Percentiles rank a stretch among this genome's conserved stretches.
Evolutionary conservation across 495 filamentous ascomycete genomes (phyloP).

Genomic region (Geopyxis carbonaria): DNA sequence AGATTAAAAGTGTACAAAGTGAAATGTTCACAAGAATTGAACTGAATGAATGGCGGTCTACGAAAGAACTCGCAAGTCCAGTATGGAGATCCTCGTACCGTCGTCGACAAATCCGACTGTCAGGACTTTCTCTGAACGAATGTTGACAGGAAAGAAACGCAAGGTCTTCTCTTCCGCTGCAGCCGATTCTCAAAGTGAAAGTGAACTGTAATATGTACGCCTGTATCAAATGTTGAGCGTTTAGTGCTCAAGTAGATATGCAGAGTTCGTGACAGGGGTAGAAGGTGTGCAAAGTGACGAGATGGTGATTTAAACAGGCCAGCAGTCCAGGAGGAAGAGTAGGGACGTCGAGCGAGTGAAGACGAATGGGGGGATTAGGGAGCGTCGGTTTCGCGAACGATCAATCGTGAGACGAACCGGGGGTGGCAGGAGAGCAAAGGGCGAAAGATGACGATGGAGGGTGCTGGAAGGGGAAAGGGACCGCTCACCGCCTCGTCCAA

Average conservation of each 20-base stretch:
- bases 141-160: background rate
- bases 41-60: slow-evolving; percentile 9
- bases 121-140: slow-evolving; percentile 2
- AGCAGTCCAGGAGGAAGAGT: slow-evolving; percentile 5
- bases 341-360: slow-evolving; percentile 13
- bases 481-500: slow-evolving; percentile 1
- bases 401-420: slow-evolving; percentile 10
- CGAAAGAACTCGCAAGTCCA: slow-evolving; percentile 8
- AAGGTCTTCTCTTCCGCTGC: background rate
- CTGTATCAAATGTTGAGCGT: no score
- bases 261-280: background rate
- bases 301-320: slow-evolving; percentile 2
- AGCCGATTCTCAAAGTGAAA: no score
- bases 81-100: slow-evolving; percentile 11
- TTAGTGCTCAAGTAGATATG: no score
- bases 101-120: slow-evolving; percentile 11
- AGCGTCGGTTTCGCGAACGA: slow-evolving; percentile 17
- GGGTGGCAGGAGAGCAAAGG: slow-evolving; percentile 7
- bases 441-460: slow-evolving; percentile 1
- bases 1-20: slow-evolving; percentile 20
- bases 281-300: background rate
- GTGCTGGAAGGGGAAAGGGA: slow-evolving; percentile 5
- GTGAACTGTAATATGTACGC: background rate
- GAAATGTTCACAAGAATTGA: slow-evolving; percentile 26
- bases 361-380: slow-evolving; percentile 12